Evolutionary conservation across 106 monocot species (phyloP), one percentile per base, ranked within the genome.

Genomic region (Acorus calamus): DNA sequence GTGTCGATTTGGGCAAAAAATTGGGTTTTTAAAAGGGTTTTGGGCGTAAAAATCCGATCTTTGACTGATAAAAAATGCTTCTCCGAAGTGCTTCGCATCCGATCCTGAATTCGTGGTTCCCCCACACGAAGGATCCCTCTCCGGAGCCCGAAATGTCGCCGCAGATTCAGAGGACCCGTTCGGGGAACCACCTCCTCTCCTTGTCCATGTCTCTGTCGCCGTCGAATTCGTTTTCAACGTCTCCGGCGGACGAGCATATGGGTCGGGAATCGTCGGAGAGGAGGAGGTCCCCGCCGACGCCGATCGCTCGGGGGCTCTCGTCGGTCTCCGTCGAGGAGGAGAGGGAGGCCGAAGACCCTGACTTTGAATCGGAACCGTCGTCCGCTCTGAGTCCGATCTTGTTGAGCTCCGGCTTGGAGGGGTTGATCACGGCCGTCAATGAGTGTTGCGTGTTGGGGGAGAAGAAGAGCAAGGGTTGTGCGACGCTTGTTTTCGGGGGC

Each of bases 61-160:
- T 28, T 28, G 28, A 28, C 28, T 28, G 28, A 28, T 28, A 28
- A 28, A 28, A 28, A 55, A 77, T 77, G 76, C 65, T 77, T n/a
- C 76, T 77, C 60, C 70, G 76, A 3, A 77, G 76, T 65, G 4
- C 76, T 2, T 77, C 76, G 7, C 60, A 65, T 6, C 76, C 76
- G 49, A 49, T 70, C 55, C 76, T 76, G 46, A 65, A 50, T 60
- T 61, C 59, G 46, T 64, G 45, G 64, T 3, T 59, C 46, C 3
- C 57, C 8, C 42, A 52, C 7, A 44, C 47, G 61, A 46, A 11
- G 47, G 48, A 44, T 46, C 58, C 45, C 54, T 57, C 50, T 2
- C 7, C 59, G 13, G 3, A 7, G 11, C 42, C 50, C 14, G n/a
- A 43, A 2, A 47, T 47, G 6, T 6, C 10, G 4, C 5, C 12